Percentiles rank a stretch among this genome's conserved stretches.
Conservation (phyloP, 2,329 filamentous ascomycete genomes). For the Aspergillus intermedius region DNA sequence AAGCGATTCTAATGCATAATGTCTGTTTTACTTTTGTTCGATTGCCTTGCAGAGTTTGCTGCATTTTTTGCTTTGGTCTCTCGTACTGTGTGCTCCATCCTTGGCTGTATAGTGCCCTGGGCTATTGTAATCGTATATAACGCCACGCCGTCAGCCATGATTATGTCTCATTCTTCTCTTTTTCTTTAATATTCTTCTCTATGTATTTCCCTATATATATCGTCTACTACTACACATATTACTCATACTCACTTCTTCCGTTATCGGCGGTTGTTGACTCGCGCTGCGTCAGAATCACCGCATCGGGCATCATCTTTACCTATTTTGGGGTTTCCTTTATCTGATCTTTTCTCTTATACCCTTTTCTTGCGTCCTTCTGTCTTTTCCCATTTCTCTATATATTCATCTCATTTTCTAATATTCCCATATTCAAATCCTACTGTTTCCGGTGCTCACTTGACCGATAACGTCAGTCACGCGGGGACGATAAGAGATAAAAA, state of each 20-base stretch:
- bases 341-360: conserved; percentile 3
- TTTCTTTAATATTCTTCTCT: not conserved
- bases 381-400: not conserved
- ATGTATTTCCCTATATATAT: not conserved
- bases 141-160: not conserved
- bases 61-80: too few relatives aligned
- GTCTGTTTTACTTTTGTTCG: too few relatives aligned
- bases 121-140: not conserved
- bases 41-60: too few relatives aligned
- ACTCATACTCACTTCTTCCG: not conserved
- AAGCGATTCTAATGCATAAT: too few relatives aligned
- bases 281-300: not conserved
- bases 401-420: not conserved
- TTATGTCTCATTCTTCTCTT: not conserved
- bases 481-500: conserved; percentile 11
- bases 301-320: not conserved
- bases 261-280: not conserved
- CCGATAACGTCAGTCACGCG: conserved; percentile 7
- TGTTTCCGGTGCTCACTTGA: not conserved
- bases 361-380: not conserved
- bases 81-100: not conserved
- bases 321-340: conserved; percentile 1
- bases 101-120: too few relatives aligned
- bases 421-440: not conserved
- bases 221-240: not conserved